Evolutionary conservation across 441 rosid genomes (phyloP).

Genomic region (Croton laevigatus): DNA sequence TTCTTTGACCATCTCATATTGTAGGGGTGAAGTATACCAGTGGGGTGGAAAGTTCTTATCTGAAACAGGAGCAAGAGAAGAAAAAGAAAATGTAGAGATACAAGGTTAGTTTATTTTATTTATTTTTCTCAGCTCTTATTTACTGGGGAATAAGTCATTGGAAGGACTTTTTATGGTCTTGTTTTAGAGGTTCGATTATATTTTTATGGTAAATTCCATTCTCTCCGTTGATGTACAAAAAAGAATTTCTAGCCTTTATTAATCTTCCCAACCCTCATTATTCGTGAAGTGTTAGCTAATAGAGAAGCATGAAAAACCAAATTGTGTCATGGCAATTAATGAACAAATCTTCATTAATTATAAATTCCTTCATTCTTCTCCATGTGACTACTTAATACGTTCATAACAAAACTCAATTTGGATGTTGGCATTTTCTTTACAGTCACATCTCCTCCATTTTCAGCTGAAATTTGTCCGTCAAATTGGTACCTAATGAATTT

Average conservation of each 20-base stretch:
- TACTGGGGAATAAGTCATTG: not conserved
- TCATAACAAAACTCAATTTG: not conserved
- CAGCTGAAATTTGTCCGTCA: not conserved
- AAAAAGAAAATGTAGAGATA: conserved; percentile 57
- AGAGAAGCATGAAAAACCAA: not conserved
- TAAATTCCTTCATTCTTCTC: not conserved
- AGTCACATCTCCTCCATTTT: not conserved
- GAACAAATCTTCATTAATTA: not conserved
- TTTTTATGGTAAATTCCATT: not conserved
- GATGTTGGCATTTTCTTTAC: not conserved
- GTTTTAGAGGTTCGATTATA: too few relatives aligned
- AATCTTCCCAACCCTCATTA: too few relatives aligned
- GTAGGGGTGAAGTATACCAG: conserved; percentile 42
- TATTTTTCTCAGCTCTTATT: not conserved
- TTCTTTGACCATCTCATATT: conserved; percentile 10
- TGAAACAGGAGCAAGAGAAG: conserved; percentile 58
- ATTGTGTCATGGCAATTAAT: not conserved
- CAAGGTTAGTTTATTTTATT: conserved; percentile 47
- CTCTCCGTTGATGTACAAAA: not conserved
- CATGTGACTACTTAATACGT: not conserved
- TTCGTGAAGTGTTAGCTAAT: not conserved
- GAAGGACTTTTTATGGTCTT: too few relatives aligned
- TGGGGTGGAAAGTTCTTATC: conserved; percentile 51
- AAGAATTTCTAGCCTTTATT: not conserved
- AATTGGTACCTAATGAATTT: not conserved